Evolutionary conservation across 2,329 filamentous ascomycete genomes (phyloP).

Genomic region (Onygena corvina): DNA sequence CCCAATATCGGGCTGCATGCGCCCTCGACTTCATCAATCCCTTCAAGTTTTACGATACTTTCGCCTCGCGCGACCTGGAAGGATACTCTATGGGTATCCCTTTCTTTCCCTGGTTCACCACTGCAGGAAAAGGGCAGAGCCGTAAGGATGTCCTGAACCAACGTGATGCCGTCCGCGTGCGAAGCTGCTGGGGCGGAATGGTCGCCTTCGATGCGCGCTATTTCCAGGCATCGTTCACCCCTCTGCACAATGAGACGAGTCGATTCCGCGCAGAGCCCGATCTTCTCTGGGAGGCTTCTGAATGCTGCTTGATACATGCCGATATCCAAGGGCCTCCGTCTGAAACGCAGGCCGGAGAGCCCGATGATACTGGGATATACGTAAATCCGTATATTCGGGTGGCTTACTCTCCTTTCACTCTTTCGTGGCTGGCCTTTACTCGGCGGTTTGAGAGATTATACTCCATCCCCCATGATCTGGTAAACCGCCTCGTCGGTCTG

Average conservation of each 20-base stretch:
- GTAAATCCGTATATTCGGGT: constrained; percentile 66
- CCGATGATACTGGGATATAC: constrained; percentile 48
- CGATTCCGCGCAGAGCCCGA: constrained; percentile 49
- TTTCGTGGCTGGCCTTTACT: constrained; percentile 48
- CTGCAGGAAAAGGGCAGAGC: constrained; percentile 39
- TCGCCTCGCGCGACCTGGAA: constrained; percentile 58
- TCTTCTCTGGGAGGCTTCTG: constrained; percentile 51
- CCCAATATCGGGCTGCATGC: constrained; percentile 57
- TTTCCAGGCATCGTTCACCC: constrained; percentile 26
- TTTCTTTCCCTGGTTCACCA: constrained; percentile 61
- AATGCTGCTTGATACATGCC: constrained; percentile 50
- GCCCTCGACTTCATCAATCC: constrained; percentile 63
- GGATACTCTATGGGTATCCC: constrained; percentile 57
- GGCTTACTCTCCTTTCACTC: constrained; percentile 49
- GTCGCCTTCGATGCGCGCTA: constrained; percentile 40
- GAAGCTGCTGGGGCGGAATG: constrained; percentile 69
- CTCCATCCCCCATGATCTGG: constrained; percentile 45
- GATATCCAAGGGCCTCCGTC: constrained; percentile 32
- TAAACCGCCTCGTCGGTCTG: constrained; percentile 45
- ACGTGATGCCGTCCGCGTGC: constrained; percentile 51
- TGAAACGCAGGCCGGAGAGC: constrained; percentile 22
- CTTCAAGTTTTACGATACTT: constrained; percentile 67
- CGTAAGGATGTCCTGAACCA: constrained; percentile 51
- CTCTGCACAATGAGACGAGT: constrained; percentile 28
- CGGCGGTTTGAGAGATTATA: constrained; percentile 57